These are phyloP conservation scores for Domatiomyces catenatus DNA, from an alignment of 2,329 filamentous ascomycete species.

Conservation along the genomic window DNA sequence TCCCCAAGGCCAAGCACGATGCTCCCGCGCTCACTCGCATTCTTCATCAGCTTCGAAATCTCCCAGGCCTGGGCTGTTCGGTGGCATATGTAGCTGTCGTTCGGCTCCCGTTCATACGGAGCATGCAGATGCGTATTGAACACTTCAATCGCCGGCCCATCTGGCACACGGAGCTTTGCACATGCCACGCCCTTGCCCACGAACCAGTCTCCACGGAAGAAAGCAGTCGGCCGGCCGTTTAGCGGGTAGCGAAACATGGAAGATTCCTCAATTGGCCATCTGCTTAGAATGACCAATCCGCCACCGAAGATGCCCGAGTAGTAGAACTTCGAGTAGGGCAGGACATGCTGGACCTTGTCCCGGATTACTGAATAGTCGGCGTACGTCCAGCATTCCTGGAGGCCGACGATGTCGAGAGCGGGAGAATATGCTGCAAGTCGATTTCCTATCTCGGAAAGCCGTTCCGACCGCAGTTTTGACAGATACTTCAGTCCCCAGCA, in stretches of 20 bases:
- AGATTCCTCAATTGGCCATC: slow-evolving; percentile 84
- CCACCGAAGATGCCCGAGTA: slow-evolving; percentile 75
- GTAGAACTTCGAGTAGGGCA: slow-evolving; percentile 91
- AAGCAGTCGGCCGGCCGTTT: slow-evolving; percentile 83
- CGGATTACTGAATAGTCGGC: slow-evolving; percentile 69
- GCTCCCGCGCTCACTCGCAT: slow-evolving; percentile 63
- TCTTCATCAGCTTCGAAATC: slow-evolving; percentile 73
- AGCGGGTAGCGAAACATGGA: slow-evolving; percentile 77
- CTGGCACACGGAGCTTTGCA: slow-evolving; percentile 45
- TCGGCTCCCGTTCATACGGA: slow-evolving; percentile 63
- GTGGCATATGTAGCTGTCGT: slow-evolving; percentile 80
- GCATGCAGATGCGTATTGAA: slow-evolving; percentile 90
- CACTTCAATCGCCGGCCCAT: slow-evolving; percentile 50
- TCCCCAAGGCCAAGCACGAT: slow-evolving; percentile 78
- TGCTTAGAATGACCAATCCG: slow-evolving; percentile 73
- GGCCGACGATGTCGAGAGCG: slow-evolving; percentile 67
- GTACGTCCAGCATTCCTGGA: slow-evolving; percentile 90
- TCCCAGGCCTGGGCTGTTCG: slow-evolving; percentile 90
- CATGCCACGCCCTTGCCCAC: slow-evolving; percentile 88
- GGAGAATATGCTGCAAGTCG: slow-evolving; percentile 56
- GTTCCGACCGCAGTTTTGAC: slow-evolving; percentile 59
- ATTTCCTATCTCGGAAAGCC: slow-evolving; percentile 68
- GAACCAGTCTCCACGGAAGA: slow-evolving; percentile 85
- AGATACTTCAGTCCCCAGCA: slow-evolving; percentile 93
- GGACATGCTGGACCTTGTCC: slow-evolving; percentile 51